Evolutionary conservation across 768 basidiomycete genomes (phyloP).

Genomic region (Suillus fuscotomentosus): DNA sequence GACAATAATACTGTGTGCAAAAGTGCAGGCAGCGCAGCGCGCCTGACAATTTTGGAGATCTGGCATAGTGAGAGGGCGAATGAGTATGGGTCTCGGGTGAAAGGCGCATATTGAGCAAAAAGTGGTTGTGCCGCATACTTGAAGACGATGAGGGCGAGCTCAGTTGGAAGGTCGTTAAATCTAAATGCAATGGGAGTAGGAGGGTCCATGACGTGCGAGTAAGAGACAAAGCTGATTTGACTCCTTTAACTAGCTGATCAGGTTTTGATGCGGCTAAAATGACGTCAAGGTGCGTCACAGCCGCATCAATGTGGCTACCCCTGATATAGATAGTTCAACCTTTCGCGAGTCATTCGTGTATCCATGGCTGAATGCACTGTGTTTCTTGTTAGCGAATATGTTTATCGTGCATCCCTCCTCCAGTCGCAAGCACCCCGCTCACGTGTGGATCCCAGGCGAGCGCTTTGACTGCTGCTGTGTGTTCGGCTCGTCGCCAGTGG

Average conservation of each 20-base stretch:
- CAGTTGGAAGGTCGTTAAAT: constrained; percentile 31
- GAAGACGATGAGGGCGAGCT: constrained; percentile 35
- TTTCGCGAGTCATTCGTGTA: not conserved
- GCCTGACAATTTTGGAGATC: constrained; percentile 33
- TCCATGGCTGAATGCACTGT: not conserved
- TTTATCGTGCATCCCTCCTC: too few species aligned
- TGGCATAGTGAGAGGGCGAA: constrained; percentile 32
- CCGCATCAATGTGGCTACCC: too few species aligned
- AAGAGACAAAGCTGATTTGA: not conserved
- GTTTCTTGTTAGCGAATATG: too few species aligned
- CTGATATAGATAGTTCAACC: too few species aligned
- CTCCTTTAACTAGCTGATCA: not conserved
- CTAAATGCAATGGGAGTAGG: constrained; percentile 3
- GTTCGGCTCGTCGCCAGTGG: too few species aligned
- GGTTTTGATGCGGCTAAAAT: too few species aligned
- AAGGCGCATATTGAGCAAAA: constrained; percentile 3
- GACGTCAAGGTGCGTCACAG: too few species aligned
- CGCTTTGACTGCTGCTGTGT: too few species aligned
- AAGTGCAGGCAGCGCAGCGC: constrained; percentile 36
- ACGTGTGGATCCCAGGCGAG: too few species aligned
- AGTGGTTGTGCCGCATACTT: constrained; percentile 29
- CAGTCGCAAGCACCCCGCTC: too few species aligned
- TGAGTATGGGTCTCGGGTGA: constrained; percentile 10
- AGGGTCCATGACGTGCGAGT: not conserved
- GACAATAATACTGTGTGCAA: not conserved